phyloP scores from a whole-genome alignment of 306 rosid genomes.

The Phaseolus lunatus region DNA sequence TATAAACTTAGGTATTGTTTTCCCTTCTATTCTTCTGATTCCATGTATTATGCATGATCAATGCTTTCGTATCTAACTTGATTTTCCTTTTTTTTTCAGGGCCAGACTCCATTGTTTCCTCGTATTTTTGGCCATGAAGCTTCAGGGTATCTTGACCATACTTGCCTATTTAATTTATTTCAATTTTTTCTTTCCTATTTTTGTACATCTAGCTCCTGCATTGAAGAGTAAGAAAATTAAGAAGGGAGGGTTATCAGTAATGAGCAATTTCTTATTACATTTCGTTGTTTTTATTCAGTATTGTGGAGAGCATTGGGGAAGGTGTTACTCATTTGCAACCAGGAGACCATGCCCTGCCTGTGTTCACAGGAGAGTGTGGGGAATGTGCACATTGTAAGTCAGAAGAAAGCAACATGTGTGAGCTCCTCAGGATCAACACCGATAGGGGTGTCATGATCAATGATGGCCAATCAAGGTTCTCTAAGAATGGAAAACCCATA shows the following conservation, averaged over 20 bases:
- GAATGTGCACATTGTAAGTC: slow-evolving; percentile 84
- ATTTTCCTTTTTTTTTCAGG: slow-evolving; percentile 55
- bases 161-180: too few relatives aligned
- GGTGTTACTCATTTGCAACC: slow-evolving; percentile 84
- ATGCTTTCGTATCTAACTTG: background rate
- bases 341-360: slow-evolving; percentile 94
- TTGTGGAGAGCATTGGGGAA: slow-evolving; percentile 85
- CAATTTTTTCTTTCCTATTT: too few relatives aligned
- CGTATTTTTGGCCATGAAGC: slow-evolving; percentile 97
- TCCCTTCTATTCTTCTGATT: background rate
- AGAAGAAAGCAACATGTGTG: slow-evolving; percentile 96
- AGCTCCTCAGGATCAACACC: slow-evolving; percentile 84
- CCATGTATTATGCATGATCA: background rate
- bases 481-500: slow-evolving; percentile 73
- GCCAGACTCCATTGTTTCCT: slow-evolving; percentile 85
- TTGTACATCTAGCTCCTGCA: too few relatives aligned
- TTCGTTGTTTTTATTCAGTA: slow-evolving; percentile 43
- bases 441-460: slow-evolving; percentile 78
- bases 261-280: background rate
- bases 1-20: background rate
- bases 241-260: too few relatives aligned
- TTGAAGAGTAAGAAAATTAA: too few relatives aligned
- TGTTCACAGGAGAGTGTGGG: slow-evolving; percentile 91
- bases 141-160: slow-evolving; percentile 69
- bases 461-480: slow-evolving; percentile 73